Evolutionary conservation across 2,329 filamentous ascomycete species (phyloP).

Genomic region (Microdochium paspali): DNA sequence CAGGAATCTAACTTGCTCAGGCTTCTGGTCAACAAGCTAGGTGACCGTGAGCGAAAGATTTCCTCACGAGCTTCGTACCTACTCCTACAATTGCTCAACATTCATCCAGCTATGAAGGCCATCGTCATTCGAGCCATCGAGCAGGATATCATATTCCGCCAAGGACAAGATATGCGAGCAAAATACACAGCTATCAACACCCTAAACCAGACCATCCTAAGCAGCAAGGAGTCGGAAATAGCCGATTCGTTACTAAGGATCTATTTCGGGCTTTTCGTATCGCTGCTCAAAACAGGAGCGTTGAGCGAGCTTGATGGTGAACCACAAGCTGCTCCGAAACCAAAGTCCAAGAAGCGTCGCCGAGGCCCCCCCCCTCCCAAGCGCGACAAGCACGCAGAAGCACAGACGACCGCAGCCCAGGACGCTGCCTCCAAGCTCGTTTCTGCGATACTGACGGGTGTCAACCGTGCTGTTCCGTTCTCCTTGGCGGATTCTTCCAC

Average conservation of each 20-base stretch:
- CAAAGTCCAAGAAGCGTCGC: constrained; percentile 44
- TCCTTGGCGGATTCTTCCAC: constrained; percentile 69
- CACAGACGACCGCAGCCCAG: constrained; percentile 31
- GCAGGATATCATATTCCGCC: constrained; percentile 76
- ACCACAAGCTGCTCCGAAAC: constrained; percentile 26
- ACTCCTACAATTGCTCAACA: constrained; percentile 79
- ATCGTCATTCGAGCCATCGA: constrained; percentile 81
- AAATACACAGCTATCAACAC: constrained; percentile 97
- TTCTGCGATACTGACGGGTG: constrained; percentile 82
- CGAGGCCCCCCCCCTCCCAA: constrained; percentile 24
- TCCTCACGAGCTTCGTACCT: constrained; percentile 88
- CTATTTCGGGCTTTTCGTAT: constrained; percentile 84
- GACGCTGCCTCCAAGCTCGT: constrained; percentile 86
- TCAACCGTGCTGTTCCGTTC: constrained; percentile 94
- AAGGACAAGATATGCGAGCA: constrained; percentile 77
- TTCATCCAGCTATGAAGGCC: constrained; percentile 88
- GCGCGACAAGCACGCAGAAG: constrained; percentile 24
- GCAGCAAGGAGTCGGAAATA: constrained; percentile 69
- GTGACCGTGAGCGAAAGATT: constrained; percentile 92
- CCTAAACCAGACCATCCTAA: constrained; percentile 91
- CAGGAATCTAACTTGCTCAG: constrained; percentile 91
- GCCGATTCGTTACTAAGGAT: constrained; percentile 77
- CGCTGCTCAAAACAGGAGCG: constrained; percentile 59
- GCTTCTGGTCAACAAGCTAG: constrained; percentile 90
- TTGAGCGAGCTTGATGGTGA: constrained; percentile 28